Evolutionary conservation across 768 basidiomycete species (phyloP).

Genomic region (Tephrocybe sp.): DNA sequence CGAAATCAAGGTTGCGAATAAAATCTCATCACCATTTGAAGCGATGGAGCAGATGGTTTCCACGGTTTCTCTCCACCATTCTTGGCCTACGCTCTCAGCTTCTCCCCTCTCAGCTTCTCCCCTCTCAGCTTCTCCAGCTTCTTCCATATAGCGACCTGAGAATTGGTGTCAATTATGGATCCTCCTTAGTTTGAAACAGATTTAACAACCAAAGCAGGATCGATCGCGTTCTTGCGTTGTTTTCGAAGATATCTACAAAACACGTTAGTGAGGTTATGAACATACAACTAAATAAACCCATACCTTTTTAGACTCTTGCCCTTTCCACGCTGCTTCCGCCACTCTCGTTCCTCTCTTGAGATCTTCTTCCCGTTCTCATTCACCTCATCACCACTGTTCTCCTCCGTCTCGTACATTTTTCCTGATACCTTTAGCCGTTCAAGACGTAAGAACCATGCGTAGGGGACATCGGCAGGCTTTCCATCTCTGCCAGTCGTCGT

Average conservation of each 20-base stretch:
- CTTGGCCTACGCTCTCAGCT: conserved; percentile 33
- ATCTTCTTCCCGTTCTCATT: conserved; percentile 27
- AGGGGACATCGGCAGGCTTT: conserved; percentile 51
- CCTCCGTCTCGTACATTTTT: conserved; percentile 70
- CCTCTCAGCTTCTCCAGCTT: conserved; percentile 63
- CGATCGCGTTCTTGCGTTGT: conserved; percentile 94
- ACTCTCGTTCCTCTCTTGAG: conserved; percentile 70
- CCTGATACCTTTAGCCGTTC: conserved; percentile 76
- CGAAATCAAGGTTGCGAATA: no score
- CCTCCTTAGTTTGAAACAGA: not conserved
- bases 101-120: conserved; percentile 36
- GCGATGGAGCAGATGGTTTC: conserved; percentile 40
- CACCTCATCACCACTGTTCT: conserved; percentile 40
- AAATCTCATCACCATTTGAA: conserved; percentile 34
- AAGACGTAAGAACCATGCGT: conserved; percentile 72
- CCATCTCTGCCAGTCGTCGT: conserved; percentile 46
- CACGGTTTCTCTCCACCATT: conserved; percentile 24
- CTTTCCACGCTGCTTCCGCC: conserved; percentile 85
- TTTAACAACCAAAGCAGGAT: conserved; percentile 65
- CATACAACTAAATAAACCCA: conserved; percentile 8
- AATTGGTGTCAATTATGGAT: not conserved
- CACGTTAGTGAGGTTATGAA: not conserved
- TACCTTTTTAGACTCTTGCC: conserved; percentile 82
- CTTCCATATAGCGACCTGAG: conserved; percentile 60
- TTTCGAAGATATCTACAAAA: conserved; percentile 67